phyloP scores from a whole-genome alignment of 2,329 filamentous ascomycete genomes.

The Cadophora sp. region DNA sequence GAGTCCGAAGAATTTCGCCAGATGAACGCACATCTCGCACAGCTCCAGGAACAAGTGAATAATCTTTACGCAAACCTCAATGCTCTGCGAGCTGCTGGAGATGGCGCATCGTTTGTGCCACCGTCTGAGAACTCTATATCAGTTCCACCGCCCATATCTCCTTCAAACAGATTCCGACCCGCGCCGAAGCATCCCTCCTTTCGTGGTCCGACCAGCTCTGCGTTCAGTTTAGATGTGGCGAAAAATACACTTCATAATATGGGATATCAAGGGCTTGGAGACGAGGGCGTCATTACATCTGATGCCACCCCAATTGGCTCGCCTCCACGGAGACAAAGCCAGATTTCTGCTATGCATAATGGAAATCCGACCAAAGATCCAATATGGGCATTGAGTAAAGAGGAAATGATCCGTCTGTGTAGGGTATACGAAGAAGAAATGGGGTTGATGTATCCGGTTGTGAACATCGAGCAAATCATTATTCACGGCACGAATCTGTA shows the following conservation, averaged over 20 bases:
- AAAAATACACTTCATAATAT: constrained; percentile 88
- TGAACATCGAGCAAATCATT: constrained; percentile 76
- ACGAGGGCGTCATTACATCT: constrained; percentile 64
- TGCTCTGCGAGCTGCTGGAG: constrained; percentile 44
- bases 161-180: constrained; percentile 33
- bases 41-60: constrained; percentile 85
- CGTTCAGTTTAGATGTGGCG: constrained; percentile 85
- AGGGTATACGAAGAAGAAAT: constrained; percentile 88
- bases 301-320: constrained; percentile 55
- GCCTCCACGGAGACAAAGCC: constrained; percentile 38
- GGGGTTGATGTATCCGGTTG: constrained; percentile 88
- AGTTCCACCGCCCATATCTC: constrained; percentile 37
- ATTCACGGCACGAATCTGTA: constrained; percentile 73
- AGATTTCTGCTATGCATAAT: constrained; percentile 35
- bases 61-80: constrained; percentile 76
- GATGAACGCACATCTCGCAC: constrained; percentile 76
- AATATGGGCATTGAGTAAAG: constrained; percentile 77
- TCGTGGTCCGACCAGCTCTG: constrained; percentile 83
- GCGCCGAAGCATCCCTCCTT: constrained; percentile 62
- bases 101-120: constrained; percentile 29
- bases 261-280: constrained; percentile 76
- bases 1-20: constrained; percentile 90
- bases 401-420: constrained; percentile 82
- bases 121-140: constrained; percentile 40
- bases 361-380: constrained; percentile 66